A percentile compares a stretch with the other conserved stretches of the same genome.
Conservation (phyloP, 257 asterid species). For the Orobanche coerulescens region DNA sequence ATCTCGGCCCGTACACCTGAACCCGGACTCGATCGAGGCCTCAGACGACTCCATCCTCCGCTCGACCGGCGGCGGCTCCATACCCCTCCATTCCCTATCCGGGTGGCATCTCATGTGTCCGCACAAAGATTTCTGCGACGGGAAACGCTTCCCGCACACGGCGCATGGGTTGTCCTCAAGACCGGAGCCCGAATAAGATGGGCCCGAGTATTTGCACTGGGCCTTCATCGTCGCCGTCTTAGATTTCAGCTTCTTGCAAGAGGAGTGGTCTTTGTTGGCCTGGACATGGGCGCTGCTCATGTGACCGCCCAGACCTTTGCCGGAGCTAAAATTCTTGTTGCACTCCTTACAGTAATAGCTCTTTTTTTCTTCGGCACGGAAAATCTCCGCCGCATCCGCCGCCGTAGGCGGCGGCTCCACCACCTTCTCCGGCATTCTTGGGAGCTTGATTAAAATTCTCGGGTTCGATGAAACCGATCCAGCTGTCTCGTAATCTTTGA, state of each 20-base stretch:
- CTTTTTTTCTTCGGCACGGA: not conserved
- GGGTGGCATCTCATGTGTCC: conserved; percentile 80
- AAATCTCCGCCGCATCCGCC: not conserved
- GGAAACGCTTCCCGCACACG: conserved; percentile 32
- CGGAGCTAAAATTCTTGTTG: conserved; percentile 40
- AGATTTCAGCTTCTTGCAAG: conserved; percentile 22
- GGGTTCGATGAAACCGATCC: not conserved
- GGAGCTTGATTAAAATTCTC: not conserved
- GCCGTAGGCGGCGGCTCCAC: not conserved
- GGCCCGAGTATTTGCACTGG: not conserved
- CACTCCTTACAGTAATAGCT: conserved; percentile 43
- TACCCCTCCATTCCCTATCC: conserved; percentile 47
- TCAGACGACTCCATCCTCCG: not conserved
- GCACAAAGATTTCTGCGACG: conserved; percentile 35
- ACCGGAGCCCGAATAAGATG: not conserved
- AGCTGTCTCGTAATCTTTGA: not conserved
- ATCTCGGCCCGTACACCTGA: not conserved
- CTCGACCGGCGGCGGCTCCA: conserved; percentile 43
- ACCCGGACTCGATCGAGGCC: not conserved
- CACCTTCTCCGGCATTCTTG: not conserved
- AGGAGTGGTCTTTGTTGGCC: conserved; percentile 36
- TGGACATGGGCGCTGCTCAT: conserved; percentile 75
- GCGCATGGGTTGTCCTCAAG: not conserved
- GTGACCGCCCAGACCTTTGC: conserved; percentile 79
- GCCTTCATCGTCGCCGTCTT: not conserved